Conservation (phyloP, 1,284 basidiomycete genomes). For the Quambalaria eucalypti region DNA sequence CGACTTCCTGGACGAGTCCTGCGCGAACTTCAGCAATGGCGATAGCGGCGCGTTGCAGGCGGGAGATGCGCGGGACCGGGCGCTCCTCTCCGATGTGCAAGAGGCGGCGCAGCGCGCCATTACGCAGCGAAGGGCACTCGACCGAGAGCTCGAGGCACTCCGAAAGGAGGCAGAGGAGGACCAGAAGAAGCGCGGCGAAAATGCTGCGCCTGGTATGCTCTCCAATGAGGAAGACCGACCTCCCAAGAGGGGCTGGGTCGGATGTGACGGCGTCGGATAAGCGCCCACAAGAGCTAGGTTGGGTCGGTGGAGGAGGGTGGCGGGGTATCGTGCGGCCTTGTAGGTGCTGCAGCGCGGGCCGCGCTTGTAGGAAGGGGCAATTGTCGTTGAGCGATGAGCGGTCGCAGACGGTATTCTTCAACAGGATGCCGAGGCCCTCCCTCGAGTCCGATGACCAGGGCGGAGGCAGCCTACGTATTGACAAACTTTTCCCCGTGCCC, state of each 20-base stretch:
- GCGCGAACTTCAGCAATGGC: slow-evolving; percentile 9
- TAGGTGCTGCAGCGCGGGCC: too few relatives aligned
- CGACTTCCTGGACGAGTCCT: slow-evolving; percentile 28
- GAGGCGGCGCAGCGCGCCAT: slow-evolving; percentile 22
- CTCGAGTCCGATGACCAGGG: too few relatives aligned
- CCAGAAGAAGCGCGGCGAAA: slow-evolving; percentile 10
- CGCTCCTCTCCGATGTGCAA: slow-evolving; percentile 18
- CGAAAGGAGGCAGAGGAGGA: slow-evolving; percentile 18
- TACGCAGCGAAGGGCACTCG: slow-evolving; percentile 21
- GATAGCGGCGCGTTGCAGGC: slow-evolving; percentile 11
- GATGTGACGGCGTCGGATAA: neutral
- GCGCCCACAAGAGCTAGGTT: too few relatives aligned
- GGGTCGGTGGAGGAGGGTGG: too few relatives aligned
- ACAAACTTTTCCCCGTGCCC: too few relatives aligned
- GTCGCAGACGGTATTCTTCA: too few relatives aligned
- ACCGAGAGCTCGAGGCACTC: slow-evolving; percentile 26
- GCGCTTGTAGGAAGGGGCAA: too few relatives aligned
- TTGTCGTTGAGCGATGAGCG: too few relatives aligned
- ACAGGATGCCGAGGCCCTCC: too few relatives aligned
- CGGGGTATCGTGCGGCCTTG: too few relatives aligned
- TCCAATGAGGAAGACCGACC: slow-evolving; percentile 12
- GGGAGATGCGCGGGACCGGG: neutral
- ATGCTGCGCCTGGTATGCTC: neutral
- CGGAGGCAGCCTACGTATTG: too few relatives aligned
- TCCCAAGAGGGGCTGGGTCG: neutral